Conservation (phyloP, 345 rosid genomes). For the Balakata baccata region DNA sequence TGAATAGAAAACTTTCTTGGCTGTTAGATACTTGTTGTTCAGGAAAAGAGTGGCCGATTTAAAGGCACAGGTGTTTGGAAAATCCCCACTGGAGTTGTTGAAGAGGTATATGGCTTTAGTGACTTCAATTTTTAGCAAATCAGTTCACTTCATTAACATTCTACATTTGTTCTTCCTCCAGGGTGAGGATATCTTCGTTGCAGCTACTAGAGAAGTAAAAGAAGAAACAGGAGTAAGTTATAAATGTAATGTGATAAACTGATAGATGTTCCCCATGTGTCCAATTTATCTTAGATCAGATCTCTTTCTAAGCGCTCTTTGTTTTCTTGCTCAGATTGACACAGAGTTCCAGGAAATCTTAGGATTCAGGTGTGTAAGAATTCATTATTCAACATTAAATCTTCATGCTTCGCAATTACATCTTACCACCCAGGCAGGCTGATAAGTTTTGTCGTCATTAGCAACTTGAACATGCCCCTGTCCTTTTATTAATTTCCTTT, state of each 20-base stretch:
- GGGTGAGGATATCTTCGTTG: slow-evolving; percentile 68
- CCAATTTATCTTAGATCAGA: not conserved
- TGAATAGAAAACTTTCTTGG: slow-evolving; percentile 16
- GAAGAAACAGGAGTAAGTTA: slow-evolving; percentile 80
- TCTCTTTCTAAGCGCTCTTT: slow-evolving; percentile 4
- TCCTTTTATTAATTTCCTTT: not conserved
- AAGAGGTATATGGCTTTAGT: slow-evolving; percentile 47
- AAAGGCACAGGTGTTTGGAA: slow-evolving; percentile 66
- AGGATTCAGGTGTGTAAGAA: slow-evolving; percentile 55
- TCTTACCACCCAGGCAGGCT: not conserved
- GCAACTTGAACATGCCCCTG: not conserved
- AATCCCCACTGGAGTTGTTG: slow-evolving; percentile 82
- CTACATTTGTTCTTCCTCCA: slow-evolving; percentile 25
- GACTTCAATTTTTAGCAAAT: not conserved
- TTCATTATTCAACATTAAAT: not conserved
- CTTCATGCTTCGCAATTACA: not conserved
- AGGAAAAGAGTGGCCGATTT: slow-evolving; percentile 63
- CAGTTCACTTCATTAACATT: slow-evolving; percentile 6
- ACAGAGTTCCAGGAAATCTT: slow-evolving; percentile 59
- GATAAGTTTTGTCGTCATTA: not conserved
- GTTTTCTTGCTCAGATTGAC: slow-evolving; percentile 53
- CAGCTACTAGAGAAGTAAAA: slow-evolving; percentile 74
- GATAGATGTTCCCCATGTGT: not conserved
- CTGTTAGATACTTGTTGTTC: slow-evolving; percentile 68
- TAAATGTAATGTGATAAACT: slow-evolving; percentile 1